A percentile compares a stretch with the other conserved stretches of the same genome.
phyloP scores from a whole-genome alignment of 129 eudicot genomes.

The Silybum marianum region DNA sequence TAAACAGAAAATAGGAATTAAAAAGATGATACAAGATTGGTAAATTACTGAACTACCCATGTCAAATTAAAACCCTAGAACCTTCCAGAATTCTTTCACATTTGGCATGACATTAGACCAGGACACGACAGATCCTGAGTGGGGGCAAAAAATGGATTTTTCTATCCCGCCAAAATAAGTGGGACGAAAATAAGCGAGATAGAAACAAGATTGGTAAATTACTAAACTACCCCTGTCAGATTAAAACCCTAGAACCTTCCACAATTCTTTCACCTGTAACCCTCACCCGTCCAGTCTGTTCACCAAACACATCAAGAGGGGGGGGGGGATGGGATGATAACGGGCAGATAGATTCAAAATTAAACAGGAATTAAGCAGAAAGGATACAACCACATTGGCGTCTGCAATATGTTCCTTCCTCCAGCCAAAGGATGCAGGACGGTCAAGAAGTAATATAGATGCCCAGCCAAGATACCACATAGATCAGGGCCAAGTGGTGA shows the following conservation, averaged over 20 bases:
- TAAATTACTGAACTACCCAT: too few species aligned
- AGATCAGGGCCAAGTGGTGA: slow-evolving; percentile 65
- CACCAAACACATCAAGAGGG: background rate
- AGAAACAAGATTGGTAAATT: background rate
- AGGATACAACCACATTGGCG: slow-evolving; percentile 82
- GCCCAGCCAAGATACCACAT: slow-evolving; percentile 73
- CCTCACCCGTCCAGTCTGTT: background rate
- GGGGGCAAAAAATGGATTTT: background rate
- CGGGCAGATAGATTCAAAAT: background rate
- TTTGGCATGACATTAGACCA: background rate
- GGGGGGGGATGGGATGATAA: background rate
- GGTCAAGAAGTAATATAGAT: slow-evolving; percentile 71
- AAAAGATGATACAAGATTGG: slow-evolving; percentile 91
- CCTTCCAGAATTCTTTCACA: too few species aligned
- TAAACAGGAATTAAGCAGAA: slow-evolving; percentile 19
- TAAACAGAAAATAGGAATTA: background rate
- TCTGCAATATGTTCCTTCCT: slow-evolving; percentile 61
- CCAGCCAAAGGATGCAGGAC: slow-evolving; percentile 82
- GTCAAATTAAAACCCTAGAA: too few species aligned
- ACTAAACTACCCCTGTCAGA: background rate
- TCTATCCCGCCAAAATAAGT: background rate
- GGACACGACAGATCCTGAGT: background rate
- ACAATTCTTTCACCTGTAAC: background rate
- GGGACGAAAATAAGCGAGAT: background rate
- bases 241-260: background rate